Evolutionary conservation across 2,329 filamentous ascomycete species (phyloP).

Genomic region (Aureobasidium vineae): DNA sequence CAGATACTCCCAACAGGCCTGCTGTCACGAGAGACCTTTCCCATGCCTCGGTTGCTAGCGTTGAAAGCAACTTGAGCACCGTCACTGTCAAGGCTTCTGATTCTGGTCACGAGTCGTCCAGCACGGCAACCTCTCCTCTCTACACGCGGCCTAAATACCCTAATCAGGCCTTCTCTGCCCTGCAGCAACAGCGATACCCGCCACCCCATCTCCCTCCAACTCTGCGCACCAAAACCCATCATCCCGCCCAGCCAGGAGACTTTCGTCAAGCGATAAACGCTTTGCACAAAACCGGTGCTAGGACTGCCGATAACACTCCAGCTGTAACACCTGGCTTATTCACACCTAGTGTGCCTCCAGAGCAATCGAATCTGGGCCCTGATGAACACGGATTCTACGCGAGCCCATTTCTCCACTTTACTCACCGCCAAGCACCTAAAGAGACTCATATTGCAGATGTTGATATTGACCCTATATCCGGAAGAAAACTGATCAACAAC

Average conservation of each 20-base stretch:
- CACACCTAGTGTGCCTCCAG: constrained; percentile 36
- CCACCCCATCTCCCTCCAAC: constrained; percentile 40
- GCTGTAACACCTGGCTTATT: constrained; percentile 51
- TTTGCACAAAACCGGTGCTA: constrained; percentile 41
- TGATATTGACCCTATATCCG: constrained; percentile 82
- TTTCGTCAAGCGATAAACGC: constrained; percentile 45
- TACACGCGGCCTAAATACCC: constrained; percentile 45
- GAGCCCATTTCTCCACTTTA: constrained; percentile 52
- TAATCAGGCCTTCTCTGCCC: constrained; percentile 51
- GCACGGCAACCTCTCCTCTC: constrained; percentile 29
- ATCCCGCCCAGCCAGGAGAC: constrained; percentile 42
- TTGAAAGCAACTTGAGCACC: constrained; percentile 42
- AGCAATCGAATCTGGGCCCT: constrained; percentile 36
- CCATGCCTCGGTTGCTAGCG: constrained; percentile 44
- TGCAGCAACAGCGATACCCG: constrained; percentile 48
- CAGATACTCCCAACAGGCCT: constrained; percentile 35
- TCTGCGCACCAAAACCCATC: constrained; percentile 45
- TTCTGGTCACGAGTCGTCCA: constrained; percentile 28
- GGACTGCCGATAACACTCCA: constrained; percentile 49
- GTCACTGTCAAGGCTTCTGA: constrained; percentile 36
- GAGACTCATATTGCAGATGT: constrained; percentile 85
- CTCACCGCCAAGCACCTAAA: constrained; percentile 51
- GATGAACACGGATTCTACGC: constrained; percentile 46
- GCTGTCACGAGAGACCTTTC: constrained; percentile 44
- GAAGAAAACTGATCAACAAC: constrained; percentile 94